A percentile compares a stretch with the other conserved stretches of the same genome.
phyloP scores from a whole-genome alignment of 768 basidiomycete genomes.

The Termitomyces eurrhizus region DNA sequence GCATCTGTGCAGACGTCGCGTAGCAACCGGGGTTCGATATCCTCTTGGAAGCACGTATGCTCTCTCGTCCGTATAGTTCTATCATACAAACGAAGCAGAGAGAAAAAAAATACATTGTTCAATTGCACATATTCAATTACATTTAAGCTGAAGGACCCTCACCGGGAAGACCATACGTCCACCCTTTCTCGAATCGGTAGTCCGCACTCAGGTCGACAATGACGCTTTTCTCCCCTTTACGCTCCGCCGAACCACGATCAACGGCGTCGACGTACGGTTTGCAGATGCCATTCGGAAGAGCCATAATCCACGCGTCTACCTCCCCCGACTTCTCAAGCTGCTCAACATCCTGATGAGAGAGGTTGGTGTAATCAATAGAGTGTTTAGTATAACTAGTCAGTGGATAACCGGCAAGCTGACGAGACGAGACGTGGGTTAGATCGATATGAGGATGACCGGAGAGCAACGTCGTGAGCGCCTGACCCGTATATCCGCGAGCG shows the following conservation, averaged over 20 bases:
- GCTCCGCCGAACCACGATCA: conserved; percentile 65
- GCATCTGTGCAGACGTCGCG: conserved; percentile 88
- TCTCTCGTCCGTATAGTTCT: conserved; percentile 85
- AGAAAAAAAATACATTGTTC: conserved; percentile 27
- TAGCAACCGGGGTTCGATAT: conserved; percentile 99
- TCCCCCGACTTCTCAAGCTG: conserved; percentile 84
- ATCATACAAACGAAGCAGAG: conserved; percentile 19
- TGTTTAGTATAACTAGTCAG: conserved; percentile 81
- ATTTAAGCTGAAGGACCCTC: conserved; percentile 48
- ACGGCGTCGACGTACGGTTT: conserved; percentile 97
- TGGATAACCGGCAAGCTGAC: conserved; percentile 82
- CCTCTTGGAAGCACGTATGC: conserved; percentile 67
- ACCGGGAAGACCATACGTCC: conserved; percentile 99
- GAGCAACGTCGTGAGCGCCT: conserved; percentile 84
- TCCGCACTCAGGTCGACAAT: conserved; percentile 93
- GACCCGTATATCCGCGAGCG: conserved; percentile 94
- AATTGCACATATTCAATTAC: conserved; percentile 25
- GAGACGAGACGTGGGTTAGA: conserved; percentile 94
- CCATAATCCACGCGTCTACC: conserved; percentile 99
- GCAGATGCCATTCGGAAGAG: conserved; percentile 94
- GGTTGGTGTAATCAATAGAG: conserved; percentile 71
- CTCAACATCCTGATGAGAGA: conserved; percentile 75
- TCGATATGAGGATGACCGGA: conserved; percentile 84
- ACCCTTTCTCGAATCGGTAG: conserved; percentile 89
- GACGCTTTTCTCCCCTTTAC: conserved; percentile 59